These are phyloP conservation scores for Terfezia boudieri DNA, from an alignment of 495 filamentous ascomycete genomes.

Conservation along the genomic window DNA sequence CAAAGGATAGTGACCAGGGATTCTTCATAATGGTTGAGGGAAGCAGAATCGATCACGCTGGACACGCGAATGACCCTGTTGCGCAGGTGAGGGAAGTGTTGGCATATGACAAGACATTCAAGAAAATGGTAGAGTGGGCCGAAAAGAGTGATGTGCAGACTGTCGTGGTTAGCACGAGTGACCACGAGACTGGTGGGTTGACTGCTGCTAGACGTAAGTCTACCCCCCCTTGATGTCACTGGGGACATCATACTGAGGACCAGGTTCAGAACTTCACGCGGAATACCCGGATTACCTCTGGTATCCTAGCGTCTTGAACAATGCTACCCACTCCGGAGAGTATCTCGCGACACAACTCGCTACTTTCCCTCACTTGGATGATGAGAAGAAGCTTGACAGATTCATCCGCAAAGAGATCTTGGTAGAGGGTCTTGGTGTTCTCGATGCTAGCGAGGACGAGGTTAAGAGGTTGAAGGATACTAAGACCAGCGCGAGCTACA, in stretches of 20 bases:
- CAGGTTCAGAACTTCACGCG: constrained; percentile 30
- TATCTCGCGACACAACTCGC: constrained; percentile 37
- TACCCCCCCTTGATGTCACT: neutral
- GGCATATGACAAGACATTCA: constrained; percentile 72
- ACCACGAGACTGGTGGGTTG: constrained; percentile 89
- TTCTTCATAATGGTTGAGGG: constrained; percentile 99
- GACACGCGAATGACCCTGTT: constrained; percentile 82
- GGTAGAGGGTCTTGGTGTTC: constrained; percentile 43
- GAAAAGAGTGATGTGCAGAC: constrained; percentile 47
- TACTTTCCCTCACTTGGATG: constrained; percentile 22
- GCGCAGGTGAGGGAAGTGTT: constrained; percentile 89
- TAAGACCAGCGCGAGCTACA: constrained; percentile 24
- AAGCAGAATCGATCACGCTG: constrained; percentile 86
- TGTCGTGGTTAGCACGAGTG: constrained; percentile 68
- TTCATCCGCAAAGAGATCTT: constrained; percentile 19
- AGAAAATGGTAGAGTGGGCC: constrained; percentile 63
- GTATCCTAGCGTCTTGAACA: constrained; percentile 60
- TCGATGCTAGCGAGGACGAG: constrained; percentile 49
- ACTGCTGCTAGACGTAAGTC: constrained; percentile 49
- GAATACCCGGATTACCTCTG: constrained; percentile 62
- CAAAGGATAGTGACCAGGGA: constrained; percentile 62
- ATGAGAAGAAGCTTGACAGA: constrained; percentile 13
- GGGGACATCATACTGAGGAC: no score
- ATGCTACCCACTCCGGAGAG: constrained; percentile 58
- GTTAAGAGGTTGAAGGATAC: constrained; percentile 37